phyloP scores from a whole-genome alignment of 805 yeast genomes.

The Tetrapisispora taiwanensis region DNA sequence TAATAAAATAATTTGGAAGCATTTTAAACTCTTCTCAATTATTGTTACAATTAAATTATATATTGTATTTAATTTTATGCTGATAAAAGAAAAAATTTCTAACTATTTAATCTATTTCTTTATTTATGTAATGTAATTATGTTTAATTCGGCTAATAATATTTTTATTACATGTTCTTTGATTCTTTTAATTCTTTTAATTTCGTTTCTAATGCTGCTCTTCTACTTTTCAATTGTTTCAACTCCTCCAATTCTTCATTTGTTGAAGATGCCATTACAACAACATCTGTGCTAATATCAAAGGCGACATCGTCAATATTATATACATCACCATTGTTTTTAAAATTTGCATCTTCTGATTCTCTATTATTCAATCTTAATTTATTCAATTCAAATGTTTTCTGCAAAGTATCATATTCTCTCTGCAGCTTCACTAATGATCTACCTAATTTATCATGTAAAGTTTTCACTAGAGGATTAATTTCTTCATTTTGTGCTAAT shows the following conservation, averaged over 20 bases:
- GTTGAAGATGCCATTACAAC: constrained; percentile 28
- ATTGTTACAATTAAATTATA: too few relatives aligned
- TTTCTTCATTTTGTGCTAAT: constrained; percentile 24
- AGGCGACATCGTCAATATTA: constrained; percentile 6
- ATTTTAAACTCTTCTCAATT: too few relatives aligned
- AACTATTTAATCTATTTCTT: too few relatives aligned
- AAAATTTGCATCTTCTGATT: constrained; percentile 6
- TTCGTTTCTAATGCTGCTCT: constrained; percentile 14
- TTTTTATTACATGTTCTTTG: too few relatives aligned
- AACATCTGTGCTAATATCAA: constrained; percentile 15
- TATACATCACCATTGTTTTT: constrained; percentile 3
- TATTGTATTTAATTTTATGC: too few relatives aligned
- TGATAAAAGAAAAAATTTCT: too few relatives aligned
- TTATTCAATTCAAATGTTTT: constrained; percentile 24
- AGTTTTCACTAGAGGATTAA: constrained; percentile 24
- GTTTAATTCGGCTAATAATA: too few relatives aligned
- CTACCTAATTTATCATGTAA: constrained; percentile 21
- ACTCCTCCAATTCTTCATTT: constrained; percentile 23
- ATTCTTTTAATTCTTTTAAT: constrained; percentile 4
- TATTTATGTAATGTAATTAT: too few relatives aligned
- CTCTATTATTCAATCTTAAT: constrained; percentile 11
- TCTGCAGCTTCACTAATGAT: constrained; percentile 17
- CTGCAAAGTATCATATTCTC: constrained; percentile 23
- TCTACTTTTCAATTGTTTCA: constrained; percentile 18
- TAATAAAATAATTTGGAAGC: too few relatives aligned